phyloP scores from a whole-genome alignment of 176 grass and related monocot genomes.

The Musa beccarii region DNA sequence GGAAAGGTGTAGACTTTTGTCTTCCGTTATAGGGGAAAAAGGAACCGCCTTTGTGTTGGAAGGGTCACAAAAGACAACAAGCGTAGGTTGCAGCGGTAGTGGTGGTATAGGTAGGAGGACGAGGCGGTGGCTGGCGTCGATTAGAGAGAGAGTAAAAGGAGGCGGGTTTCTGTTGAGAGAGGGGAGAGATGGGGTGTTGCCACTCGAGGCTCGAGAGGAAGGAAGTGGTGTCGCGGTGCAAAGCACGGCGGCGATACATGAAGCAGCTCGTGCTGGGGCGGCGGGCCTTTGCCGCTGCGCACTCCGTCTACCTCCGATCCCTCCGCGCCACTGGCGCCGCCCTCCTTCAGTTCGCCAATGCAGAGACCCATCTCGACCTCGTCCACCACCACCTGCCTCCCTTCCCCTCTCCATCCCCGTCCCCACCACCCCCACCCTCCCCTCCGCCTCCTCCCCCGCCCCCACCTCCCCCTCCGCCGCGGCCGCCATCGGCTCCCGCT shows the following conservation, averaged over 20 bases:
- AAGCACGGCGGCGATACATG: constrained; percentile 76
- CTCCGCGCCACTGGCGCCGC: constrained; percentile 71
- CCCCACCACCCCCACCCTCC: constrained; percentile 11
- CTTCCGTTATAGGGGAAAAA: not conserved
- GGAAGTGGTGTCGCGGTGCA: constrained; percentile 89
- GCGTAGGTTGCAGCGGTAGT: not conserved
- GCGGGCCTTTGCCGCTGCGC: constrained; percentile 62
- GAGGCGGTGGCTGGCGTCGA: not conserved
- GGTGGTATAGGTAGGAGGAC: not conserved
- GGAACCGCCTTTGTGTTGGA: constrained; percentile 6
- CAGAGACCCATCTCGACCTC: constrained; percentile 55
- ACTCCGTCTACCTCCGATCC: constrained; percentile 78
- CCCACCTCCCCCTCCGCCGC: constrained; percentile 13
- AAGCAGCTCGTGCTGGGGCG: constrained; percentile 85
- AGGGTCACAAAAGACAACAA: not conserved
- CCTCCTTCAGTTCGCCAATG: constrained; percentile 82
- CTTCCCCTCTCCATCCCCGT: constrained; percentile 22
- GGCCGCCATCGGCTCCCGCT: constrained; percentile 33
- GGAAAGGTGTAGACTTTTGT: not conserved
- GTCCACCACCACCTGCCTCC: constrained; percentile 26
- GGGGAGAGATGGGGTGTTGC: constrained; percentile 35
- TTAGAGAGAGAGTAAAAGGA: not conserved
- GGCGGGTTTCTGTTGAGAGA: not conserved
- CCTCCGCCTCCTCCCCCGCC: not conserved
- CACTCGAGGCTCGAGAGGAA: constrained; percentile 75